Percentiles rank a stretch among this genome's conserved stretches.
Conservation (phyloP, 1,284 basidiomycete species). For the Tremellales sp. region DNA sequence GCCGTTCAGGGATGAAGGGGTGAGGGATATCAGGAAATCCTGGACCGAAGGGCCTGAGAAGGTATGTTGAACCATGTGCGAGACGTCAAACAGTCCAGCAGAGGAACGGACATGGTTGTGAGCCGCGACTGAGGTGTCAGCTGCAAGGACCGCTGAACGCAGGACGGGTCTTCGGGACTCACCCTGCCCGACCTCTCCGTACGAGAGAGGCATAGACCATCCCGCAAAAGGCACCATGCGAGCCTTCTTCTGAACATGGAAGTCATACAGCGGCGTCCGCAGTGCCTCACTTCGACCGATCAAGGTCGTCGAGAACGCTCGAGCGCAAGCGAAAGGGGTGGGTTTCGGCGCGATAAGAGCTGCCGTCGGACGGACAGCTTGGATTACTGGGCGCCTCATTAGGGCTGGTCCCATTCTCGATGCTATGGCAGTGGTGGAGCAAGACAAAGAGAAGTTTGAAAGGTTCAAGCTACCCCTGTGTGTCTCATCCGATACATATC, state of each 20-base stretch:
- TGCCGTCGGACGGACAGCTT: neutral
- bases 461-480: no score
- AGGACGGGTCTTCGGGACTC: slow-evolving; percentile 21
- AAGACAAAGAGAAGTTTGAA: no score
- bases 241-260: slow-evolving; percentile 76
- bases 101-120: slow-evolving; percentile 83
- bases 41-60: slow-evolving; percentile 71
- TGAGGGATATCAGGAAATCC: slow-evolving; percentile 78
- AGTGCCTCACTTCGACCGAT: neutral
- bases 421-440: no score
- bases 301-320: neutral
- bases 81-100: slow-evolving; percentile 92
- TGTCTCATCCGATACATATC: no score
- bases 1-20: slow-evolving; percentile 69
- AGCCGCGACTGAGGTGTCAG: slow-evolving; percentile 63
- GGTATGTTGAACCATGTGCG: slow-evolving; percentile 91
- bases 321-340: neutral
- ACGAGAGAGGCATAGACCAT: slow-evolving; percentile 88
- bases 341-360: neutral
- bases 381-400: neutral
- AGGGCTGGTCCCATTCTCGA: no score
- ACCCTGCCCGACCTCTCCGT: slow-evolving; percentile 80
- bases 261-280: slow-evolving; percentile 79
- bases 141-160: slow-evolving; percentile 2
- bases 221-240: slow-evolving; percentile 98